Conservation (phyloP, 768 basidiomycete species). For the Gymnopilus junonius region DNA sequence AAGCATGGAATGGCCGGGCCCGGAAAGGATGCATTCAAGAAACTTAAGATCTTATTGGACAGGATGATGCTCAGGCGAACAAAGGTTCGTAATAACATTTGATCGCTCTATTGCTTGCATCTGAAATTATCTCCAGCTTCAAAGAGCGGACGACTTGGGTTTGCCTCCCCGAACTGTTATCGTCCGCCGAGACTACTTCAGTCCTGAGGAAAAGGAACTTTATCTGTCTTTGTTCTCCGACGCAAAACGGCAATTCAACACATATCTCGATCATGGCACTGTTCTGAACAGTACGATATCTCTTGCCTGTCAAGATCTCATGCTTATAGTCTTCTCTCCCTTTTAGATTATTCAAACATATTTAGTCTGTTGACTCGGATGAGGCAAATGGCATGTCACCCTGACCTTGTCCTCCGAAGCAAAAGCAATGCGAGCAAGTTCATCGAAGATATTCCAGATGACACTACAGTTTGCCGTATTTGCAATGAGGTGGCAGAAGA, state of each 20-base stretch:
- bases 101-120: neutral
- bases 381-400: constrained; percentile 95
- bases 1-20: constrained; percentile 83
- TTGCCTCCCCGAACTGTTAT: constrained; percentile 91
- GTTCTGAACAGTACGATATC: constrained; percentile 81
- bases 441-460: constrained; percentile 57
- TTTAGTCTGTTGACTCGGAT: constrained; percentile 93
- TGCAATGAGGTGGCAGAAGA: constrained; percentile 98
- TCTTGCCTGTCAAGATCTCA: neutral
- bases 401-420: constrained; percentile 90
- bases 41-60: constrained; percentile 86
- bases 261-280: constrained; percentile 90
- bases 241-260: constrained; percentile 89
- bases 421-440: constrained; percentile 76
- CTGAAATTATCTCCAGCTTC: constrained; percentile 54
- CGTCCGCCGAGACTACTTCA: constrained; percentile 90
- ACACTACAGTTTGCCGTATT: constrained; percentile 89
- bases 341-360: constrained; percentile 84
- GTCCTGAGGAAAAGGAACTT: constrained; percentile 95
- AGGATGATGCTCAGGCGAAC: constrained; percentile 95
- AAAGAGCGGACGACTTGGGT: constrained; percentile 95
- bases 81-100: constrained; percentile 51
- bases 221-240: constrained; percentile 92
- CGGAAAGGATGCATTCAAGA: constrained; percentile 87
- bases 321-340: neutral